Percentiles rank a stretch among this genome's conserved stretches.
Evolutionary conservation across 768 basidiomycete genomes (phyloP).

Genomic region (Boletus coccyginus): DNA sequence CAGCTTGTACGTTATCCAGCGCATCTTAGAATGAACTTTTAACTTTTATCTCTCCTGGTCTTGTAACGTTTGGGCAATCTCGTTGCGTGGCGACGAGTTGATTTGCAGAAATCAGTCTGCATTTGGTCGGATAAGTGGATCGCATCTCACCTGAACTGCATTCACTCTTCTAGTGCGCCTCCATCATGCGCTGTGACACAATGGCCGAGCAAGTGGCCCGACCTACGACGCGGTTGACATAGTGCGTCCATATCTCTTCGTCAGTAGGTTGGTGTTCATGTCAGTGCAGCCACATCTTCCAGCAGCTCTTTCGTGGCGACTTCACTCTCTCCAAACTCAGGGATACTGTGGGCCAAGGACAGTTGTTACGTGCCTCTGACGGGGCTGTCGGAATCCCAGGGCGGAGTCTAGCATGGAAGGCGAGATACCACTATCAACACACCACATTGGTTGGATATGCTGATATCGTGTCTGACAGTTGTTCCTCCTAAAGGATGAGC

Average conservation of each 20-base stretch:
- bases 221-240: slow-evolving; percentile 20
- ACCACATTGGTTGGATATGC: slow-evolving; percentile 12
- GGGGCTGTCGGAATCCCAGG: slow-evolving; percentile 54
- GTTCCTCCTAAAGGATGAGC: slow-evolving; percentile 66
- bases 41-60: background rate
- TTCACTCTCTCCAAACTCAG: slow-evolving; percentile 59
- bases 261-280: slow-evolving; percentile 1
- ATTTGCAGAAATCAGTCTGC: background rate
- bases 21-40: slow-evolving; percentile 30
- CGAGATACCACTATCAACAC: slow-evolving; percentile 15
- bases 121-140: background rate
- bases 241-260: slow-evolving; percentile 19
- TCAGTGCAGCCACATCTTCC: slow-evolving; percentile 38
- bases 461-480: slow-evolving; percentile 44
- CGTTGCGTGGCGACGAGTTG: background rate
- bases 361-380: slow-evolving; percentile 46
- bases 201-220: slow-evolving; percentile 29
- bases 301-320: slow-evolving; percentile 50
- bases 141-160: background rate
- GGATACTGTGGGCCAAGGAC: slow-evolving; percentile 62
- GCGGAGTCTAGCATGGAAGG: slow-evolving; percentile 89
- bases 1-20: slow-evolving; percentile 30
- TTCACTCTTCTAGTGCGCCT: background rate
- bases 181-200: background rate
- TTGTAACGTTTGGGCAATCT: background rate